Conservation (phyloP, 768 basidiomycete genomes). For the Trametes cubensis region DNA sequence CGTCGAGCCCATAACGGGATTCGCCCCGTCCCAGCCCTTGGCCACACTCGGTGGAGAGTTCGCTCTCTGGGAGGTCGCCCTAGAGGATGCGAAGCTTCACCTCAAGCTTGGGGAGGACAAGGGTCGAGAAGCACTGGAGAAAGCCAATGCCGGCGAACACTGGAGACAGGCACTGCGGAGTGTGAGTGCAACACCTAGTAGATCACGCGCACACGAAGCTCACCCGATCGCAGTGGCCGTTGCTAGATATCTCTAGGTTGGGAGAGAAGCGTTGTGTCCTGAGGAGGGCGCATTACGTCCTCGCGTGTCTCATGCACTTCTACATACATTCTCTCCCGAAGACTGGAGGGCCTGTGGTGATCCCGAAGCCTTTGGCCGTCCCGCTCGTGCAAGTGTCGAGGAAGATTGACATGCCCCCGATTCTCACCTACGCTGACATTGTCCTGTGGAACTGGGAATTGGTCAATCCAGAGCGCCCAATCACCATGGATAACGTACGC, state of each 20-base stretch:
- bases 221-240: slow-evolving; percentile 59
- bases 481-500: slow-evolving; percentile 73
- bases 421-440: slow-evolving; percentile 94
- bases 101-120: slow-evolving; percentile 63
- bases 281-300: slow-evolving; percentile 86
- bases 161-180: slow-evolving; percentile 69
- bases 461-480: slow-evolving; percentile 56
- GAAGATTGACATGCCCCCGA: slow-evolving; percentile 82
- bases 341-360: slow-evolving; percentile 45
- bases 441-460: slow-evolving; percentile 92
- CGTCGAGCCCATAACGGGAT: slow-evolving; percentile 70
- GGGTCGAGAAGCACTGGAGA: slow-evolving; percentile 48
- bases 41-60: slow-evolving; percentile 57
- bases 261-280: slow-evolving; percentile 58
- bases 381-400: slow-evolving; percentile 79
- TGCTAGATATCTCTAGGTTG: slow-evolving; percentile 60
- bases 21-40: slow-evolving; percentile 74
- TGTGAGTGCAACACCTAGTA: slow-evolving; percentile 48
- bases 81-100: slow-evolving; percentile 53
- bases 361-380: slow-evolving; percentile 77
- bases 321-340: slow-evolving; percentile 82
- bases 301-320: slow-evolving; percentile 88
- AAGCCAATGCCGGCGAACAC: slow-evolving; percentile 55
- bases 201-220: not conserved
- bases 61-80: slow-evolving; percentile 71